Conservation (phyloP, 2,329 filamentous ascomycete genomes). For the Fusarium pininemorale region DNA sequence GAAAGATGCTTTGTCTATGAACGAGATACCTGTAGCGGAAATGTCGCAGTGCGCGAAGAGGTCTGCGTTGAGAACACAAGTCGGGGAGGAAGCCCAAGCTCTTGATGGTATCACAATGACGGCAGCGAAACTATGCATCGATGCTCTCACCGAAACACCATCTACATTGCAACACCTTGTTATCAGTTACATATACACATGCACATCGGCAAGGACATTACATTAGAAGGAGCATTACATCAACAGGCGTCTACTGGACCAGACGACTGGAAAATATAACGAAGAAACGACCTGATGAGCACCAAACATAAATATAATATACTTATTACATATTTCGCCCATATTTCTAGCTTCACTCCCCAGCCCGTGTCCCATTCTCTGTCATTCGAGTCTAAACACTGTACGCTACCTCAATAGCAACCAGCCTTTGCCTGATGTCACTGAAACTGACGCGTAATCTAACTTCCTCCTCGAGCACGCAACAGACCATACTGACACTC, state of each 20-base stretch:
- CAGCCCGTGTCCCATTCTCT: neutral
- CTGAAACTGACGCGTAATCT: neutral
- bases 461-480: neutral
- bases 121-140: neutral
- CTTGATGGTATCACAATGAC: constrained; percentile 12
- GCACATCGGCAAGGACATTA: neutral
- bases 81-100: constrained; percentile 35
- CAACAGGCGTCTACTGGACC: neutral
- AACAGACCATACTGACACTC: neutral
- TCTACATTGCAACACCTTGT: neutral
- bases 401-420: neutral
- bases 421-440: neutral
- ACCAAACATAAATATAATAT: neutral
- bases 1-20: constrained; percentile 59
- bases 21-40: constrained; percentile 31
- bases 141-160: neutral
- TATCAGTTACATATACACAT: neutral
- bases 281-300: constrained; percentile 21
- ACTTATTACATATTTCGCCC: neutral
- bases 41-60: constrained; percentile 41
- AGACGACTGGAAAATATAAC: neutral
- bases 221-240: neutral
- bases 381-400: neutral
- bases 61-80: constrained; percentile 41
- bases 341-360: neutral